These are phyloP conservation scores for Yarrowia divulgata DNA, from an alignment of 805 yeast genomes.

Conservation along the genomic window DNA sequence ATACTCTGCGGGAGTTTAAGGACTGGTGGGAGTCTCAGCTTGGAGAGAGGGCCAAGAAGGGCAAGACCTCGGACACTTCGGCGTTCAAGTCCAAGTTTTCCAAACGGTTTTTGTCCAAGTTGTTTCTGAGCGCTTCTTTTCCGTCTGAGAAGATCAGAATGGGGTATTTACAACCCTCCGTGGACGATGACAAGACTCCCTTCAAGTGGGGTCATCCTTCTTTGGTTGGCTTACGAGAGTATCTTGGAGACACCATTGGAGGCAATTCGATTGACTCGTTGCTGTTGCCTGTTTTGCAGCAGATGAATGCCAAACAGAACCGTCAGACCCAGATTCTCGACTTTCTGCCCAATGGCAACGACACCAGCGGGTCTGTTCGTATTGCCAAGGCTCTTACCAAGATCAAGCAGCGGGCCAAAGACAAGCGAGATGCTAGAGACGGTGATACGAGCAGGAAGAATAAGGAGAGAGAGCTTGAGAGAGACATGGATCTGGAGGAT, in stretches of 20 bases:
- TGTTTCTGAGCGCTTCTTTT: slow-evolving; percentile 64
- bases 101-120: slow-evolving; percentile 61
- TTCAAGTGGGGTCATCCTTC: slow-evolving; percentile 94
- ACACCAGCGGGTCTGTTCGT: slow-evolving; percentile 2
- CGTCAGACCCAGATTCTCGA: slow-evolving; percentile 38
- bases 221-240: slow-evolving; percentile 76
- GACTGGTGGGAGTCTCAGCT: slow-evolving; percentile 66
- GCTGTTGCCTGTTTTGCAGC: slow-evolving; percentile 82
- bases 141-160: slow-evolving; percentile 73
- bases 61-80: neutral
- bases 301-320: slow-evolving; percentile 58
- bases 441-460: neutral
- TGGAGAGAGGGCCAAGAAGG: slow-evolving; percentile 51
- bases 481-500: neutral
- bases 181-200: slow-evolving; percentile 77
- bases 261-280: slow-evolving; percentile 89
- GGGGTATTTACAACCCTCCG: slow-evolving; percentile 82
- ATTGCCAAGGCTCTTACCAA: slow-evolving; percentile 29
- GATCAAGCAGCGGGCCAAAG: slow-evolving; percentile 28
- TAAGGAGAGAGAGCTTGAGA: neutral
- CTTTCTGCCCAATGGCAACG: slow-evolving; percentile 19
- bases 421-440: slow-evolving; percentile 6
- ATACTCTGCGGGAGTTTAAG: slow-evolving; percentile 54
- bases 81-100: slow-evolving; percentile 64
- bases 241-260: slow-evolving; percentile 71